Evolutionary conservation across 129 eudicot species (phyloP), one percentile per base, ranked within the genome.

Genomic region (Pseudognaphalium luteoalbum): DNA sequence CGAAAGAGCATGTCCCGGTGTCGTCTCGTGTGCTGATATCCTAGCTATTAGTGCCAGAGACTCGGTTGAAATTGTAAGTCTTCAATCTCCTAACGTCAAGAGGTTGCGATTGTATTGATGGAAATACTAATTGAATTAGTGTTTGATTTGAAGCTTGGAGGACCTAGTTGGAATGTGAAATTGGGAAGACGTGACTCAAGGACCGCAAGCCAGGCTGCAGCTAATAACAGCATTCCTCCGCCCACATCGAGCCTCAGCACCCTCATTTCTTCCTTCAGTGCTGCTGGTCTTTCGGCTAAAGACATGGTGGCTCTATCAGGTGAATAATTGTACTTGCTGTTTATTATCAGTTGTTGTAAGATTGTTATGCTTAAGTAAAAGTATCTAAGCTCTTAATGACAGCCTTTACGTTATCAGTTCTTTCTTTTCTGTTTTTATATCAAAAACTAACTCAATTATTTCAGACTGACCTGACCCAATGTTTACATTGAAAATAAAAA

Each of bases 21-120:
- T 90, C 1, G 96, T 88, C 72, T 93, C 98, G 0, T 93, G 98
- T 25, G 98, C 98, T 33, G 98, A 93, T 77, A 76, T 93, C 34
- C 57, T 90, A 11, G 90, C 98, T n/a, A 71, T 93, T 77, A 82
- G 87, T 15, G 89, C 98, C 34, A 85, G 97, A 42, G 98, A 93
- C 78, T 88, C 97, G 0, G 96, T 88, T 42, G 54, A 20, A 61
- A 87, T 77, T 17, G 97, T 93, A 85, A 86, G 89, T 72, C 14
- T 11, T 25, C 2, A 12, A 57, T 57, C 20, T 32, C 8, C 29
- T 64, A 4, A 51, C 73, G 1, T 42, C 2, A 39, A 16, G 28
- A 30, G 10, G 2, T 39, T 17, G 12, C 33, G 10, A 25, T 2
- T 50, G 64, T 62, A 25, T 25, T 25, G 19, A 4, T 16, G 22